Evolutionary conservation across 176 grass and related monocot species (phyloP).

Genomic region (Aegilops speltoides): DNA sequence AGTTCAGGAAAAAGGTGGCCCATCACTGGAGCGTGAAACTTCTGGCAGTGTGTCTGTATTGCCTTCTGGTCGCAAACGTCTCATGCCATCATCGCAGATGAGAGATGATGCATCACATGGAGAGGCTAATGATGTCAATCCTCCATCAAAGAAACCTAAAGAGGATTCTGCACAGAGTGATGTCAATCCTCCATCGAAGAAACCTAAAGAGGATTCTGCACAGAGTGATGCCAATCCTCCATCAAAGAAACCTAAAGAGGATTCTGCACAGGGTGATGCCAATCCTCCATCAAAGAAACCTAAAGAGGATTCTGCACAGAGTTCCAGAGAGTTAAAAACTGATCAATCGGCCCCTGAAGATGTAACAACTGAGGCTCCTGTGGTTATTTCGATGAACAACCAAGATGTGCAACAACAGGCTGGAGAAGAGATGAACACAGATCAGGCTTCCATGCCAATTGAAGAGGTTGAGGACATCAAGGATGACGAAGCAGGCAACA

Average conservation of each 20-base stretch:
- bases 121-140: conserved; percentile 46
- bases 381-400: conserved; percentile 32
- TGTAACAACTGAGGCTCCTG: conserved; percentile 33
- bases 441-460: conserved; percentile 38
- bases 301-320: conserved; percentile 64
- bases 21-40: conserved; percentile 53
- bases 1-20: conserved; percentile 47
- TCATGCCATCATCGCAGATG: conserved; percentile 37
- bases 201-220: conserved; percentile 58
- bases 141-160: conserved; percentile 82
- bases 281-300: conserved; percentile 80
- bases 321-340: conserved; percentile 39
- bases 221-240: conserved; percentile 68
- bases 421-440: conserved; percentile 66
- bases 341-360: conserved; percentile 32
- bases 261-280: conserved; percentile 41
- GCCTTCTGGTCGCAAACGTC: conserved; percentile 63
- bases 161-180: conserved; percentile 58
- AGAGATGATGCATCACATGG: conserved; percentile 48
- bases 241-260: conserved; percentile 83
- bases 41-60: conserved; percentile 29
- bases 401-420: conserved; percentile 44
- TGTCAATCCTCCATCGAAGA: conserved; percentile 75
- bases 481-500: conserved; percentile 57
- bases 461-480: conserved; percentile 48